Percentiles rank a stretch among this genome's conserved stretches.
These are phyloP conservation scores for Alternaria longipes DNA, from an alignment of 2,329 filamentous ascomycete species.

Conservation along the genomic window DNA sequence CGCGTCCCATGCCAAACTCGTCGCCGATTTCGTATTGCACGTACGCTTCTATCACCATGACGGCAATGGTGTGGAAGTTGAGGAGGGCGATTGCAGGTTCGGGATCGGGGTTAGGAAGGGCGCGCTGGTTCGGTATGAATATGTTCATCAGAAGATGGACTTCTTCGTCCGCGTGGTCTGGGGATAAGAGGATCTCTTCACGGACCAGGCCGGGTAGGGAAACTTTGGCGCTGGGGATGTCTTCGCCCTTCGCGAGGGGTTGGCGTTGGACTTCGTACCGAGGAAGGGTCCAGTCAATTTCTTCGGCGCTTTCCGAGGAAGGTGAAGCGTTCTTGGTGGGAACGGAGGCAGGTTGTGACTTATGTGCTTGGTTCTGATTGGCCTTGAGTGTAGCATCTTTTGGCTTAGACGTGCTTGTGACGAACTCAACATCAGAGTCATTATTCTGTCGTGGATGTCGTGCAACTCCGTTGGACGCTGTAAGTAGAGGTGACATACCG, in stretches of 20 bases:
- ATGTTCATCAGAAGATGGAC: slow-evolving; percentile 37
- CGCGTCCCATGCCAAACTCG: slow-evolving; percentile 22
- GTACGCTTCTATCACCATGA: slow-evolving; percentile 44
- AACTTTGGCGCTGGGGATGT: slow-evolving; percentile 38
- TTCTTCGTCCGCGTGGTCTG: slow-evolving; percentile 38
- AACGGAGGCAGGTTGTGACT: not conserved
- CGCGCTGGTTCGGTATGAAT: slow-evolving; percentile 41
- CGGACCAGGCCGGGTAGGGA: slow-evolving; percentile 51
- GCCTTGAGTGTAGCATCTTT: not conserved
- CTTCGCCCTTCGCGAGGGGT: slow-evolving; percentile 14
- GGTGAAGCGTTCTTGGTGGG: not conserved
- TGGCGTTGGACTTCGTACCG: slow-evolving; percentile 27
- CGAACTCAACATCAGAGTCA: slow-evolving; percentile 10
- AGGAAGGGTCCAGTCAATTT: slow-evolving; percentile 32
- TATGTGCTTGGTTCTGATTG: not conserved
- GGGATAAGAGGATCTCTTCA: slow-evolving; percentile 40
- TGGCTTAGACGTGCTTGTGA: slow-evolving; percentile 8
- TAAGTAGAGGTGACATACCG: not conserved
- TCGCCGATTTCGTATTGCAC: slow-evolving; percentile 39
- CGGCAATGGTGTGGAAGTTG: slow-evolving; percentile 46
- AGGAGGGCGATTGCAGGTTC: slow-evolving; percentile 35
- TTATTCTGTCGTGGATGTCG: not conserved
- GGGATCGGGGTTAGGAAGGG: slow-evolving; percentile 26
- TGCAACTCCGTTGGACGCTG: not conserved
- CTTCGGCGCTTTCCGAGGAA: not conserved